phyloP scores from a whole-genome alignment of 495 filamentous ascomycete species.

The Aspergillus haitiensis region DNA sequence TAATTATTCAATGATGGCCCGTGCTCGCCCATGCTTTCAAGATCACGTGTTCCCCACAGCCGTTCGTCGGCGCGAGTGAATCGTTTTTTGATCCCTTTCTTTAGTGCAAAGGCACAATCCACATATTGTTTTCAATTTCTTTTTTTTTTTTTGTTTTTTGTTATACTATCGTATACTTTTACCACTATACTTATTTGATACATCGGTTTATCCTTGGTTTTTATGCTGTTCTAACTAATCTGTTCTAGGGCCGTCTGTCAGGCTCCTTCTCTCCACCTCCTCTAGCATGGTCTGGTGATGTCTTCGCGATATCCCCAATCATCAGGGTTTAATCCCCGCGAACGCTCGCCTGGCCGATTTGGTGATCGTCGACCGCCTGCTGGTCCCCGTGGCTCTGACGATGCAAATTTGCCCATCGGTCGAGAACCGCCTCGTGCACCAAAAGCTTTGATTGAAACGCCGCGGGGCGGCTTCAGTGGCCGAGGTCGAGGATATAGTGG shows the following conservation, averaged over 20 bases:
- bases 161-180: background rate
- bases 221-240: slow-evolving; percentile 18
- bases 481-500: slow-evolving; percentile 49
- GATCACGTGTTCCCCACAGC: slow-evolving; percentile 32
- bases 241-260: slow-evolving; percentile 25
- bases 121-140: background rate
- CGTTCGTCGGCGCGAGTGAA: slow-evolving; percentile 4
- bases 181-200: too few species aligned
- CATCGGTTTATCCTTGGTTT: slow-evolving; percentile 4
- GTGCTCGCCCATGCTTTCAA: slow-evolving; percentile 23
- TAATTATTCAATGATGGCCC: slow-evolving; percentile 25
- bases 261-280: slow-evolving; percentile 18
- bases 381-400: slow-evolving; percentile 43
- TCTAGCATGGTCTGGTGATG: slow-evolving; percentile 53
- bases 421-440: slow-evolving; percentile 69
- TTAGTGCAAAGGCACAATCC: background rate
- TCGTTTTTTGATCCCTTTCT: slow-evolving; percentile 9
- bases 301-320: slow-evolving; percentile 48
- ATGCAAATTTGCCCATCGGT: slow-evolving; percentile 38
- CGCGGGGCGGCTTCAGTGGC: slow-evolving; percentile 53
- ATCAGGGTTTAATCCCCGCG: slow-evolving; percentile 52
- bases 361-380: slow-evolving; percentile 46
- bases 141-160: background rate
- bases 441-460: slow-evolving; percentile 65
- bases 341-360: slow-evolving; percentile 50